Base-by-base conservation (phyloP, 164 flowering plant species). In the Umbellularia californica region DNA sequence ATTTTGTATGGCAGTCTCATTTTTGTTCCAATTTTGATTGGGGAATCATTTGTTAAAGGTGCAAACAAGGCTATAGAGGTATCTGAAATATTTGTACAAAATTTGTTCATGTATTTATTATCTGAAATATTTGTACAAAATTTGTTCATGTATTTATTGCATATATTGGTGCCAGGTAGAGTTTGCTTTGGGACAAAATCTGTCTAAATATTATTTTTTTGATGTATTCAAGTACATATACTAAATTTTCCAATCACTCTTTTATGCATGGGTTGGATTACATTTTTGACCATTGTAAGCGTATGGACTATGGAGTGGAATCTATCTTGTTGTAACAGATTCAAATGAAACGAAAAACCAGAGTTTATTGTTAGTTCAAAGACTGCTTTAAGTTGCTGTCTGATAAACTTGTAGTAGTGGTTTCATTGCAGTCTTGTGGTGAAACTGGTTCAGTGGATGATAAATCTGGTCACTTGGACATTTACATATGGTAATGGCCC, bases 31-130 rank as follows among this genome's bases (percentile, higher is more conserved):
- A 50, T 74, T 22, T 71, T 58, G 73, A 24, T 73, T 77, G 73
- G 33, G 47, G 77, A 69, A 75, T 80, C 71, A 77, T 79, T 79
- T 81, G 58, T 75, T 77, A 78, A 69, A 75, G 80, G 77, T 77
- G 81, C 65, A 82, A 79, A 77, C 77, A 83, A 79, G 81, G 87
- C 82, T 70, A 77, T 65, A 55, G 27, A 23, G 74, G 74, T 78
- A 82, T 83, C 77, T 62, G 66, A 77, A 70, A 75, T 72, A 74
- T 75, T 68, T 70, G 81, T 79, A 78, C 80, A 77, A 58, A 72
- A 70, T 70, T 10, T 72, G 75, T 66, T 51, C 71, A 51, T 68
- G 24, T 63, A 30, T 68, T 51, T 70, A 51, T 51, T 51, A 82
- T 83, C 77, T 62, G 63, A 77, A 70, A 75, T 72, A 74, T 75